phyloP scores from a whole-genome alignment of 1,139 yeast species.

The Williopsis jadinii region DNA sequence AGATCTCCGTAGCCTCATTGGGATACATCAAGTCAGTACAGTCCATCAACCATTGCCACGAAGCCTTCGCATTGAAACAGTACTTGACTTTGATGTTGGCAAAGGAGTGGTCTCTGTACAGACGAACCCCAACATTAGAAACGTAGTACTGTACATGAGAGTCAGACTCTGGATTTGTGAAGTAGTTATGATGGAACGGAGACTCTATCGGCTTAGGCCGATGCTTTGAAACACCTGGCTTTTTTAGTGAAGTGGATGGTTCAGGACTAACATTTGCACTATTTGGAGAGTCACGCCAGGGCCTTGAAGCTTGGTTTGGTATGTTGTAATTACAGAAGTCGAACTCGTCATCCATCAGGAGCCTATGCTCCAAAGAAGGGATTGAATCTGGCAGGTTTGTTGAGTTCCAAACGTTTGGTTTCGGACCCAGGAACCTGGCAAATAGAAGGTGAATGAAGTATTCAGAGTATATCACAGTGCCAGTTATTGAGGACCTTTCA shows the following conservation, averaged over 20 bases:
- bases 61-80: constrained; percentile 68
- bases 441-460: constrained; percentile 63
- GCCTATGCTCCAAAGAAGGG: constrained; percentile 26
- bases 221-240: constrained; percentile 5
- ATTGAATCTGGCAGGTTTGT: constrained; percentile 36
- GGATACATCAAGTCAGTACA: constrained; percentile 65
- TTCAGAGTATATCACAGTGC: constrained; percentile 57
- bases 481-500: constrained; percentile 58
- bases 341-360: constrained; percentile 26
- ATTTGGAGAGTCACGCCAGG: neutral
- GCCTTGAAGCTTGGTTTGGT: neutral
- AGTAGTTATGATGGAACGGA: constrained; percentile 71
- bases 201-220: constrained; percentile 31
- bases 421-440: constrained; percentile 52
- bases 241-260: neutral
- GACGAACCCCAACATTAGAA: constrained; percentile 58
- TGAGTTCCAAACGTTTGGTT: constrained; percentile 68
- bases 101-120: constrained; percentile 39
- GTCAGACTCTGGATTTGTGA: constrained; percentile 86
- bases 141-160: constrained; percentile 74
- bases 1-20: constrained; percentile 56
- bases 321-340: constrained; percentile 15
- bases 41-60: constrained; percentile 84
- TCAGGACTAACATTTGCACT: neutral
- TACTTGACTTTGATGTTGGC: constrained; percentile 29